Evolutionary conservation across 2,329 filamentous ascomycete genomes (phyloP).

Genomic region (Monilinia laxa): DNA sequence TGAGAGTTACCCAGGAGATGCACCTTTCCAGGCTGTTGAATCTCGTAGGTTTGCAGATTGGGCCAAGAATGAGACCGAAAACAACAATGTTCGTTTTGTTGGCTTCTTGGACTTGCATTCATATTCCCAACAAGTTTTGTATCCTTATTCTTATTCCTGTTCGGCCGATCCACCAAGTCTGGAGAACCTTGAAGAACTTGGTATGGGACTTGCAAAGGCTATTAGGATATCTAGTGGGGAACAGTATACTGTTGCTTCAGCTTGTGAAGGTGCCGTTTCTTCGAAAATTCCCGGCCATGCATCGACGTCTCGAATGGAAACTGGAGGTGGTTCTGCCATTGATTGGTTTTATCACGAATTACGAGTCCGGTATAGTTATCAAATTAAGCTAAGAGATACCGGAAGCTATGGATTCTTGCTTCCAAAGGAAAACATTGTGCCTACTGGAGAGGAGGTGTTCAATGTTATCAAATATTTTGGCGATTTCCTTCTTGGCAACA

Average conservation of each 20-base stretch:
- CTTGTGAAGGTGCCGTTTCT: conserved; percentile 76
- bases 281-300: conserved; percentile 37
- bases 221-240: conserved; percentile 80
- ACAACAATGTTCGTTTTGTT: conserved; percentile 73
- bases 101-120: conserved; percentile 88
- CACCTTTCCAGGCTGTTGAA: conserved; percentile 81
- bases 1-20: conserved; percentile 81
- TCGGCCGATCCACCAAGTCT: conserved; percentile 73
- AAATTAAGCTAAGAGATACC: conserved; percentile 90
- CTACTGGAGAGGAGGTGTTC: conserved; percentile 84
- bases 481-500: conserved; percentile 71
- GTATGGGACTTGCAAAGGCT: conserved; percentile 81
- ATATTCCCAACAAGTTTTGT: conserved; percentile 92
- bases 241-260: conserved; percentile 73
- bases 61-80: conserved; percentile 74
- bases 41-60: conserved; percentile 73
- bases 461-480: conserved; percentile 82
- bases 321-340: conserved; percentile 78
- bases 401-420: conserved; percentile 93
- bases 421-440: conserved; percentile 81
- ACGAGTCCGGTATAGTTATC: conserved; percentile 79
- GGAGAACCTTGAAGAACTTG: conserved; percentile 90
- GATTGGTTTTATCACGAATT: conserved; percentile 96
- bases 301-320: conserved; percentile 58
- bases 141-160: conserved; percentile 89